A percentile compares a stretch with the other conserved stretches of the same genome.
phyloP scores from a whole-genome alignment of 1,284 basidiomycete genomes.

The Stereum hirsutum region DNA sequence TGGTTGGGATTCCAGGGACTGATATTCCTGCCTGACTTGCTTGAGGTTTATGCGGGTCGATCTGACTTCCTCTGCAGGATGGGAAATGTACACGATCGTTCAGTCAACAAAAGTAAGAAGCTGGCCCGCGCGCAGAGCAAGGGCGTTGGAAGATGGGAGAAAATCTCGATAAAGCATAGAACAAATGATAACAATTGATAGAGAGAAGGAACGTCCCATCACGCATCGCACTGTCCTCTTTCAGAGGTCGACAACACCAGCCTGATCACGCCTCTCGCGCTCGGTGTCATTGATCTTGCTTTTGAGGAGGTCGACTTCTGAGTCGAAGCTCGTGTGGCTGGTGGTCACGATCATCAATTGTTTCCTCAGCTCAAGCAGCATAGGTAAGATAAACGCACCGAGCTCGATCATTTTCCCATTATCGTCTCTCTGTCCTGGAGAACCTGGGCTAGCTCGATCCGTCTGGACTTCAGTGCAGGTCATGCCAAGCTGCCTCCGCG shows the following conservation, averaged over 20 bases:
- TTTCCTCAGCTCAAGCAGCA: conserved; percentile 41
- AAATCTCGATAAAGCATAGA: too few relatives aligned
- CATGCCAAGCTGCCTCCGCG: too few relatives aligned
- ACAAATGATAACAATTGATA: conserved; percentile 1
- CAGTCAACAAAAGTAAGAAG: too few relatives aligned
- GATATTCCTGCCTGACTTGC: conserved; percentile 67
- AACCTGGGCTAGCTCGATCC: conserved; percentile 73
- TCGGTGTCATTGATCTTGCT: conserved; percentile 61
- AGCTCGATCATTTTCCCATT: conserved; percentile 44
- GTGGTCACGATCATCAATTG: conserved; percentile 43
- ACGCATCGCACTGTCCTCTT: conserved; percentile 58
- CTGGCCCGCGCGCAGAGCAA: too few relatives aligned
- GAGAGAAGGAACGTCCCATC: conserved; percentile 40
- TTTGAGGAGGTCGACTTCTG: conserved; percentile 49
- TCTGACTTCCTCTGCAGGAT: conserved; percentile 71
- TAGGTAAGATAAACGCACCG: conserved; percentile 37
- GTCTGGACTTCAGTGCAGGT: too few relatives aligned
- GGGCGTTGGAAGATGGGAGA: too few relatives aligned
- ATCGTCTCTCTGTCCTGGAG: conserved; percentile 61
- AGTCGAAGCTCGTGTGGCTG: conserved; percentile 48
- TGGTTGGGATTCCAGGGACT: conserved; percentile 47
- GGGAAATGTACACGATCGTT: too few relatives aligned
- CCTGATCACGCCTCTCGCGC: conserved; percentile 72
- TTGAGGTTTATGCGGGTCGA: conserved; percentile 59
- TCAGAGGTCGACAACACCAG: conserved; percentile 66